Conservation (phyloP, 2,329 filamentous ascomycete species). For the Scedosporium dehoogii region DNA sequence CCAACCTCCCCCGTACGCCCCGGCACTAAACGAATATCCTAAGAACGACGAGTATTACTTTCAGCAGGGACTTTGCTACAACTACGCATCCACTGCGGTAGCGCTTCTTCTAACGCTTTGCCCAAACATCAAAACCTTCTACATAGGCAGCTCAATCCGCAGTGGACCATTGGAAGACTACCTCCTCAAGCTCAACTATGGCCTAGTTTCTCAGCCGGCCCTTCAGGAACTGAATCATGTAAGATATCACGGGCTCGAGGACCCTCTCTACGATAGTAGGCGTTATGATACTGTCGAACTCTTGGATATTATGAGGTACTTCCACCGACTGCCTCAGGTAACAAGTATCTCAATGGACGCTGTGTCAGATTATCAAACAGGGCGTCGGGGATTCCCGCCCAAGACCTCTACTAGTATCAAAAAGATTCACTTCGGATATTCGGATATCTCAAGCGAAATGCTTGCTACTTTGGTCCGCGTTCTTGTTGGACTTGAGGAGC, state of each 20-base stretch:
- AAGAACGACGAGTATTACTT: neutral
- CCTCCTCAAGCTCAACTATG: constrained; percentile 8
- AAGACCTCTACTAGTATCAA: constrained; percentile 5
- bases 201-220: neutral
- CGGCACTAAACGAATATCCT: neutral
- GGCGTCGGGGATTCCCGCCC: constrained; percentile 2
- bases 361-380: constrained; percentile 7
- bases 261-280: neutral
- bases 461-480: constrained; percentile 9
- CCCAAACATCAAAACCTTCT: constrained; percentile 1
- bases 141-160: neutral
- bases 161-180: neutral
- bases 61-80: neutral
- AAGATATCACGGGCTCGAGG: neutral
- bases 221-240: constrained; percentile 5
- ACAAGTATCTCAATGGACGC: constrained; percentile 6
- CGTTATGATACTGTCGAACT: constrained; percentile 4
- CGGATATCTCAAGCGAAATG: constrained; percentile 4
- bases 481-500: constrained; percentile 8
- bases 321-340: constrained; percentile 10
- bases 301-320: constrained; percentile 7
- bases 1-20: neutral
- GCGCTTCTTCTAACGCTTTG: neutral
- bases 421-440: constrained; percentile 6
- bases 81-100: constrained; percentile 1